Conservation (phyloP, 371 early-diverging fungal species). For the Dipsacomyces acuminosporus region DNA sequence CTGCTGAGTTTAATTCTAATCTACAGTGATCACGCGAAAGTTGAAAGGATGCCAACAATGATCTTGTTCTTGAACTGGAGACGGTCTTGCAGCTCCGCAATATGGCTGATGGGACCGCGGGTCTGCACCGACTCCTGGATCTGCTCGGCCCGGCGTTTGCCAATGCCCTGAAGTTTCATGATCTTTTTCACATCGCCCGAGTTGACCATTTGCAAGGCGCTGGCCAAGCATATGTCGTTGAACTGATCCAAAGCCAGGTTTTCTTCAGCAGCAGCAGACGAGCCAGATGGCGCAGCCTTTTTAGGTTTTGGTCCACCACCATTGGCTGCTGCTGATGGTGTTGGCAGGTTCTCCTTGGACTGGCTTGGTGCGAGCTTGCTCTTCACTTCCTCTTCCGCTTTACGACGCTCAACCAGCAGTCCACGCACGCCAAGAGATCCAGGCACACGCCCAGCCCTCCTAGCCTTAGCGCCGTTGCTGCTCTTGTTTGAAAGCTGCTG, state of each 20-base stretch:
- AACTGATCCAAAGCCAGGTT: constrained; percentile 19
- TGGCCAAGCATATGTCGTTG: constrained; percentile 38
- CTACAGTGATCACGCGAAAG: constrained; percentile 21
- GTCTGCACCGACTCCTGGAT: constrained; percentile 51
- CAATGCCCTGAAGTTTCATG: constrained; percentile 58
- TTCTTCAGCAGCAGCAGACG: constrained; percentile 7
- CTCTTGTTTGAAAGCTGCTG: no score
- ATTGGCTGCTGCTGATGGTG: no score
- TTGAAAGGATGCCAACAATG: constrained; percentile 37
- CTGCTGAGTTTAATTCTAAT: neutral
- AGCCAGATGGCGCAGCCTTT: no score
- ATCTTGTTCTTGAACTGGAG: constrained; percentile 41
- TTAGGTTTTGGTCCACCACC: no score
- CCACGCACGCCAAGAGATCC: constrained; percentile 39
- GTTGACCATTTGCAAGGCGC: constrained; percentile 54
- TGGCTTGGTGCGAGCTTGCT: neutral
- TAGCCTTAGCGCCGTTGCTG: neutral
- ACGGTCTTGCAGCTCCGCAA: constrained; percentile 28
- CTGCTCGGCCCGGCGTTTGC: constrained; percentile 58
- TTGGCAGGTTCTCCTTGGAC: no score
- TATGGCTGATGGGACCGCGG: constrained; percentile 38
- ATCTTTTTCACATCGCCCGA: constrained; percentile 53
- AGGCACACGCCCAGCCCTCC: constrained; percentile 18
- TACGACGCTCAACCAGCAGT: constrained; percentile 24
- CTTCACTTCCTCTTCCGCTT: constrained; percentile 2